phyloP scores from a whole-genome alignment of 2,329 filamentous ascomycete species.

The Cryphonectria naterciae region DNA sequence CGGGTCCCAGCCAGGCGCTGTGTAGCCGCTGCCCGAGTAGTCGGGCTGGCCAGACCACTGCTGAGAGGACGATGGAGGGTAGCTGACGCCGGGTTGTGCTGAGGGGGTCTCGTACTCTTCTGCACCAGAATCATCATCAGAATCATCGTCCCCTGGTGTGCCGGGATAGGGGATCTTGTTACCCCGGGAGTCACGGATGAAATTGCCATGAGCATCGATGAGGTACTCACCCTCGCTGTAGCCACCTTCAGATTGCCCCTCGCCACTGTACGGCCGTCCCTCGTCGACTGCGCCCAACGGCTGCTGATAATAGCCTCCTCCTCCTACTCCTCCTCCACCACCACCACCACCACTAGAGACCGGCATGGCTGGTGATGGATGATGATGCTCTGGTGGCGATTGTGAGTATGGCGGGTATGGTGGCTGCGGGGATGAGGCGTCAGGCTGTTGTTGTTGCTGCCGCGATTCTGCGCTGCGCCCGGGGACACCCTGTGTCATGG shows the following conservation, averaged over 20 bases:
- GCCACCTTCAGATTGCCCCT: constrained; percentile 60
- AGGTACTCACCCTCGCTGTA: constrained; percentile 75
- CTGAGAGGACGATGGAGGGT: constrained; percentile 46
- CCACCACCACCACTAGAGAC: constrained; percentile 33
- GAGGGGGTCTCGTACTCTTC: constrained; percentile 63
- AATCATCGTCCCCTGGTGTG: constrained; percentile 49
- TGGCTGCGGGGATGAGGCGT: constrained; percentile 27
- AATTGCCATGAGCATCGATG: constrained; percentile 63
- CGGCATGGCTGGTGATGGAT: constrained; percentile 41
- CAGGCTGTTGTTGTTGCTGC: constrained; percentile 32
- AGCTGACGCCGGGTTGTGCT: constrained; percentile 44
- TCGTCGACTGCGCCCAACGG: constrained; percentile 48
- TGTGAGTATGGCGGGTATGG: constrained; percentile 37
- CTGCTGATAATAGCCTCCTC: constrained; percentile 48
- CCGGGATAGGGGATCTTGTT: constrained; percentile 59
- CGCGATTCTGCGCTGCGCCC: constrained; percentile 53
- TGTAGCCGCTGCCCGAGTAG: constrained; percentile 70
- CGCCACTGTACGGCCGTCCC: constrained; percentile 47
- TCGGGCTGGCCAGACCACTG: constrained; percentile 54
- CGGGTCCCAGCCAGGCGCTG: constrained; percentile 73
- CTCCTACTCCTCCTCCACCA: not conserved
- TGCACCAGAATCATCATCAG: constrained; percentile 53
- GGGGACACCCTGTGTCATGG: constrained; percentile 76
- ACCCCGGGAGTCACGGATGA: constrained; percentile 64
- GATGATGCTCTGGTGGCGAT: constrained; percentile 37